Evolutionary conservation across 257 asterid genomes (phyloP).

Genomic region (Henckelia pumila): DNA sequence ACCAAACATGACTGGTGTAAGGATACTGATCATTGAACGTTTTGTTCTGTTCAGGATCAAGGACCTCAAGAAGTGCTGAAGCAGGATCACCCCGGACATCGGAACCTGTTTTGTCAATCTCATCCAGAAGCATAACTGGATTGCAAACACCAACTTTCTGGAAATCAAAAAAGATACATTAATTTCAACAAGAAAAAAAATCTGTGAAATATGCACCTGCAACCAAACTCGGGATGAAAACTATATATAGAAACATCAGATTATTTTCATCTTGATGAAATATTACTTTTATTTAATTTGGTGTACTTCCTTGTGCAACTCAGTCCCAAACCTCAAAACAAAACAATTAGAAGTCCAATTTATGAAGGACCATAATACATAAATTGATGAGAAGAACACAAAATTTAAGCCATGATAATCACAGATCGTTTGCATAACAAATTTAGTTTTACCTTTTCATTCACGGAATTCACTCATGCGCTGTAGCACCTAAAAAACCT

Average conservation of each 20-base stretch:
- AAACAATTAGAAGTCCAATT: not conserved
- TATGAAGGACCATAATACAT: not conserved
- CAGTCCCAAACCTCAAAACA: not conserved
- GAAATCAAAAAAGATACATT: constrained; percentile 29
- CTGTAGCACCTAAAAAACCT: constrained; percentile 2
- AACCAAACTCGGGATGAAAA: constrained; percentile 2
- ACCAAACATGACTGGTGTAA: constrained; percentile 24
- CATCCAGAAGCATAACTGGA: constrained; percentile 98
- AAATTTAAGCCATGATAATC: not conserved
- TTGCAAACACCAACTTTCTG: constrained; percentile 93
- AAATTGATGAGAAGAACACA: not conserved
- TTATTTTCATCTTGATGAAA: constrained; percentile 12
- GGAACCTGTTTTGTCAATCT: constrained; percentile 98
- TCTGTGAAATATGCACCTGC: not conserved
- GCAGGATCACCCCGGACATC: constrained; percentile 99
- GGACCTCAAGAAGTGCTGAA: constrained; percentile 96
- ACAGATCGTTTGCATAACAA: not conserved
- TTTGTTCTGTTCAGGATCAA: constrained; percentile 97
- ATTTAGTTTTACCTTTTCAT: not conserved
- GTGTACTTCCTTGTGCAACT: not conserved
- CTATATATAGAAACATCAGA: not conserved
- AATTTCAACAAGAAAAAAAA: not conserved
- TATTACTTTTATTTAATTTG: not conserved
- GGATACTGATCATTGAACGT: constrained; percentile 99
- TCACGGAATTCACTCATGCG: not conserved